Evolutionary conservation across 176 grass and related monocot species (phyloP), one percentile per base, ranked within the genome.

Genomic region (Miscanthus lutarioriparius): DNA sequence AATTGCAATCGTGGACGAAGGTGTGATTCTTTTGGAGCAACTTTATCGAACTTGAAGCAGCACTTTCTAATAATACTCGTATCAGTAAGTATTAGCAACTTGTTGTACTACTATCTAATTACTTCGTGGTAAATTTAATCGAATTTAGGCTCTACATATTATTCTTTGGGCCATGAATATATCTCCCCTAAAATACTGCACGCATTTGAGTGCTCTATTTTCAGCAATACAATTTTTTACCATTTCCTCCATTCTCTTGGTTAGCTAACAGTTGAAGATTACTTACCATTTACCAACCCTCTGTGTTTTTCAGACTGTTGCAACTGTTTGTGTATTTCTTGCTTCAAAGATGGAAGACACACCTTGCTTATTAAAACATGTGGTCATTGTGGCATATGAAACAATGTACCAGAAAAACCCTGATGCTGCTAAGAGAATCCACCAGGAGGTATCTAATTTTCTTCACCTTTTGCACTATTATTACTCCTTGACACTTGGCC

Each of bases 271-370:
- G 17, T 51, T 62, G n/a, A 78, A 72, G 10, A 9, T 39, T 74
- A 43, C 8, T 49, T 7, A 37, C 70, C 17, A 43, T 8, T 49
- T 7, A 37, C 70, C 17, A 19, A 74, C 62, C 15, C n/a, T 86
- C 6, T 76, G 8, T 0, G 48, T 80, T 66, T 87, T 87, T 32
- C 89, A 94, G 92, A 91, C 89, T 38, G 68, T 94, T 63, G 92
- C 92, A 76, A 89, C 84, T 72, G 87, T 85, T 19, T 94, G 89
- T 32, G 58, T 94, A 78, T 94, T 94, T 89, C 87, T 94, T 72
- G 92, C 87, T 28, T 84, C 84, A 23, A 94, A 94, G 74, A 87
- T 94, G 25, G 89, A 92, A 87, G 92, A 94, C 77, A 91, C 78
- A 0, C 89, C 84, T 76, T 82, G 89, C 51, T n/a, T 3, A 54